phyloP scores from a whole-genome alignment of 1,284 basidiomycete genomes.

The Ceratobasidium sp. region DNA sequence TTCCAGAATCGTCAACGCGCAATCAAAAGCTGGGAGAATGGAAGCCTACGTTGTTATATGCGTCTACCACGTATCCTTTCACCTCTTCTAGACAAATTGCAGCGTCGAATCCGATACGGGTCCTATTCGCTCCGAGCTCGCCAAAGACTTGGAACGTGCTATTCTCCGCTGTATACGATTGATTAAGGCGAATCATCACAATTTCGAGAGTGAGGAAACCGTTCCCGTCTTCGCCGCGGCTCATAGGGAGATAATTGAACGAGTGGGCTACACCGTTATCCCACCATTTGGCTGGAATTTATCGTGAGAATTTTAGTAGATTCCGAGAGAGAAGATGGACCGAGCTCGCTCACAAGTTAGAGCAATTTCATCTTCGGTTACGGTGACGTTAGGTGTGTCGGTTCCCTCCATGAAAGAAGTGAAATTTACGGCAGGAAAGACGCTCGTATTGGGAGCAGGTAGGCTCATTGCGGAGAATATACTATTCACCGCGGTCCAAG shows the following conservation, averaged over 20 bases:
- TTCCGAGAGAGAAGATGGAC: background rate
- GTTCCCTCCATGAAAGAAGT: constrained; percentile 33
- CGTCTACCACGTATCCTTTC: constrained; percentile 27
- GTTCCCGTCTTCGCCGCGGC: constrained; percentile 37
- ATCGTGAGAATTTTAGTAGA: background rate
- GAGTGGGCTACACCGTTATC: constrained; percentile 42
- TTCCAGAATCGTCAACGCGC: background rate
- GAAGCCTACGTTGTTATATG: constrained; percentile 36
- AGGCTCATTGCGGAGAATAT: constrained; percentile 27
- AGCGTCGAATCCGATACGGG: constrained; percentile 44
- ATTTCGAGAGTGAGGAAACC: constrained; percentile 41
- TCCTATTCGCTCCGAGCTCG: constrained; percentile 30
- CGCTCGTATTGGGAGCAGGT: constrained; percentile 26
- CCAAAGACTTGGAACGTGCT: constrained; percentile 40
- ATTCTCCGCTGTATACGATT: constrained; percentile 38
- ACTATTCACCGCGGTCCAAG: constrained; percentile 37
- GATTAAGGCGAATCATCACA: constrained; percentile 37
- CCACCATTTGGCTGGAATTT: constrained; percentile 43
- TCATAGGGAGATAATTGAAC: constrained; percentile 34
- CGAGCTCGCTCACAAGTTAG: constrained; percentile 7
- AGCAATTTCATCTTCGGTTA: constrained; percentile 22
- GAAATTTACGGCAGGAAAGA: constrained; percentile 31
- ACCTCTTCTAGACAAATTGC: constrained; percentile 41
- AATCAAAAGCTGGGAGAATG: background rate
- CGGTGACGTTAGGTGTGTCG: constrained; percentile 28